phyloP scores from a whole-genome alignment of 1,139 yeast genomes.

The Debaryomyces sp. region DNA sequence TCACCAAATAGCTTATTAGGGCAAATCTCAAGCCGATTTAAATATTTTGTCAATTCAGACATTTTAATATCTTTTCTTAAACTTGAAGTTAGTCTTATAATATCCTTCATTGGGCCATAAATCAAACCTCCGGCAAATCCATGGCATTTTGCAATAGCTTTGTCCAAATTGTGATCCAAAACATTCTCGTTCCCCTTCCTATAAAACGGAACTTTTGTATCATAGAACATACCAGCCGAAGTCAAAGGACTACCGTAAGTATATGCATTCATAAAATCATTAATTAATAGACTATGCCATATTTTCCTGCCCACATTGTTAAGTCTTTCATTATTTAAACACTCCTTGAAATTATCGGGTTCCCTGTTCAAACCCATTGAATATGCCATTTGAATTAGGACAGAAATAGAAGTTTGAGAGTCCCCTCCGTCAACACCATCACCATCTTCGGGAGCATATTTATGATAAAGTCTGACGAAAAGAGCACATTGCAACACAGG shows the following conservation, averaged over 20 bases:
- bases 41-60: slow-evolving; percentile 16
- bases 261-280: slow-evolving; percentile 16
- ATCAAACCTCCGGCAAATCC: slow-evolving; percentile 13
- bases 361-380: slow-evolving; percentile 50
- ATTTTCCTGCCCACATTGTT: slow-evolving; percentile 49
- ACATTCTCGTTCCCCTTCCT: background rate
- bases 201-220: slow-evolving; percentile 13
- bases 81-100: slow-evolving; percentile 9
- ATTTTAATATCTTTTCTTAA: slow-evolving; percentile 19
- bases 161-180: slow-evolving; percentile 17
- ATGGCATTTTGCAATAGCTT: slow-evolving; percentile 16
- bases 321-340: slow-evolving; percentile 23
- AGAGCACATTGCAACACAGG: slow-evolving; percentile 37
- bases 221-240: slow-evolving; percentile 13
- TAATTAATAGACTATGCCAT: slow-evolving; percentile 46
- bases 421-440: slow-evolving; percentile 46
- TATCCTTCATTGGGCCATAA: slow-evolving; percentile 13
- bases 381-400: slow-evolving; percentile 44
- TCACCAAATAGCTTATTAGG: slow-evolving; percentile 13
- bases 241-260: slow-evolving; percentile 12
- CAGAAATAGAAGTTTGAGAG: slow-evolving; percentile 36
- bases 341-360: slow-evolving; percentile 25
- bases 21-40: slow-evolving; percentile 20
- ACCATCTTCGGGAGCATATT: slow-evolving; percentile 55
- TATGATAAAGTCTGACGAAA: slow-evolving; percentile 47